Evolutionary conservation across 257 asterid species (phyloP), one percentile per base, ranked within the genome.

Genomic region (Solanum habrochaites): DNA sequence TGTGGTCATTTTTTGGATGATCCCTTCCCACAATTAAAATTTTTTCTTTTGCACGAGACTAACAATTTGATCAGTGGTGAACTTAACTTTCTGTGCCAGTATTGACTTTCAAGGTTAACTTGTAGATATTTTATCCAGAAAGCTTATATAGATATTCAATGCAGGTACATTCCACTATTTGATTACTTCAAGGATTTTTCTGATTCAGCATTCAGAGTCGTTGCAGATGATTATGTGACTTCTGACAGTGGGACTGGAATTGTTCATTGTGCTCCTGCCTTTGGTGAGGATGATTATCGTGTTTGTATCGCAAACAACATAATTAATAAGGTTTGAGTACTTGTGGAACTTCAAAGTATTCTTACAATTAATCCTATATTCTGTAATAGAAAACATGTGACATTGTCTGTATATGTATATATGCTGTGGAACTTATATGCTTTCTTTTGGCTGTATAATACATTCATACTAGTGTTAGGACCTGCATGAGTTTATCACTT

Each of bases 241-340:
- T 91, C 92, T 80, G 98, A 93, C 86, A 94, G 99, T 86, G 99
- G 99, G 90, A 94, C 99, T 87, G 99, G 99, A 83, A 90, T 97
- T 84, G 99, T 97, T 83, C 99, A 97, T 88, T 95, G 98, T 90
- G 99, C 99, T 80, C 99, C 99, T n/a, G 99, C 99, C 66, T 97
- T 97, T 90, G 99, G 99, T 87, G 99, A 97, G 92, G 99, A 97
- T 83, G 99, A 97, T 93, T 95, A 96, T 89, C 99, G 99, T 62
- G 99, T 97, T 89, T 97, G 99, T 87, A 35, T 94, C 88, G 94
- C 72, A 85, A 87, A 96, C 89, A 90, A 91, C 90, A 94, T 97
- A 81, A 95, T 97, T 56, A 92, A 18, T 70, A 96, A 96, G 93
- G 93, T 90, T 45, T 4, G 85, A 62, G 16, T 27, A 73, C 29